phyloP scores from a whole-genome alignment of 1,284 basidiomycete species.

The Cutaneotrichosporon sp. region DNA sequence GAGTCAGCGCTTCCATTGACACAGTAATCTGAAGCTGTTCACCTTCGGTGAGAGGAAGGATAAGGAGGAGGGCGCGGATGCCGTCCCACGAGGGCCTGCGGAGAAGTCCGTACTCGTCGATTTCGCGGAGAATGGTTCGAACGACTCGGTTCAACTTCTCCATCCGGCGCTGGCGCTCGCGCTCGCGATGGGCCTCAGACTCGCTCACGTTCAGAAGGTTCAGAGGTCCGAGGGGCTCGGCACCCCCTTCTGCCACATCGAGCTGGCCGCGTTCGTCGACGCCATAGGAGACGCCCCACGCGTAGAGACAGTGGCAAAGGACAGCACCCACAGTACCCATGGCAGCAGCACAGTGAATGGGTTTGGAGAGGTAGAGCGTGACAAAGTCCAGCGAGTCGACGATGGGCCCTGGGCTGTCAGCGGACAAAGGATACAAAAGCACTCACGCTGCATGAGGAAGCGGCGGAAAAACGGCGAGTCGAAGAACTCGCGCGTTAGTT shows the following conservation, averaged over 20 bases:
- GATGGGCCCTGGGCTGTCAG: conserved; percentile 49
- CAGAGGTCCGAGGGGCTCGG: conserved; percentile 22
- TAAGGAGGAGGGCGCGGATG: conserved; percentile 70
- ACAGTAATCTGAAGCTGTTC: conserved; percentile 29
- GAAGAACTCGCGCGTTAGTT: conserved; percentile 74
- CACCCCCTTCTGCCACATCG: conserved; percentile 41
- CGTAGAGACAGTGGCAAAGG: conserved; percentile 62
- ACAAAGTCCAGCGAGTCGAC: conserved; percentile 68
- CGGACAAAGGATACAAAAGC: background rate
- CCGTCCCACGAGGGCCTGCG: conserved; percentile 84
- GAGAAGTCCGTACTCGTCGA: conserved; percentile 74
- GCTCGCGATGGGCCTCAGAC: conserved; percentile 48
- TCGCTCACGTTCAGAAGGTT: conserved; percentile 29
- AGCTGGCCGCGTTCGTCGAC: conserved; percentile 69
- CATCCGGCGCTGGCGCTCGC: conserved; percentile 52
- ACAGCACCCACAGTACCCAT: conserved; percentile 58
- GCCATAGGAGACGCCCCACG: conserved; percentile 84
- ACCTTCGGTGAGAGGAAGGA: conserved; percentile 81
- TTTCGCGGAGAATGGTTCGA: conserved; percentile 69
- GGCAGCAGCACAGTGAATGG: conserved; percentile 59
- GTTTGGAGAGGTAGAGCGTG: conserved; percentile 58
- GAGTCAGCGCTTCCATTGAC: conserved; percentile 6
- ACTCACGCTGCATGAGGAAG: conserved; percentile 76
- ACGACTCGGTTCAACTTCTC: conserved; percentile 62
- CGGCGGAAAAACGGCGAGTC: conserved; percentile 75